Base-by-base conservation (phyloP, 2,329 filamentous ascomycete species). In the Gnomoniopsis smithogilvyi region DNA sequence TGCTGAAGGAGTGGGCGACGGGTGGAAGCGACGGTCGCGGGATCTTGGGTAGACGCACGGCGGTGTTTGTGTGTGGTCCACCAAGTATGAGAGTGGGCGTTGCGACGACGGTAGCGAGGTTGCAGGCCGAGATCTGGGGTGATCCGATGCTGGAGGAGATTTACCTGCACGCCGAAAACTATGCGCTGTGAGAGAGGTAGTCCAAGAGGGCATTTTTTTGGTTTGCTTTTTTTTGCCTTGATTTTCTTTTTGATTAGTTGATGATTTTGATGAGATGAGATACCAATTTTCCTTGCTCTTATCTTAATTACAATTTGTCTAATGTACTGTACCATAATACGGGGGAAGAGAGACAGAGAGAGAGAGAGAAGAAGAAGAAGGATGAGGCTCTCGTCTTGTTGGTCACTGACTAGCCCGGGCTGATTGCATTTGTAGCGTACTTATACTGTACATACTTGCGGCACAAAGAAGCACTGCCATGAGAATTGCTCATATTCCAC, bases 81-180 rank as follows among this genome's bases (percentile, higher is more conserved):
- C 86, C 91, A 1, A 80, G 85, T 59, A 96, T 97, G 92, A 80
- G 94, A 63, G 86, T 93, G 14, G 92, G 92, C 65, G 93, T 97
- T 17, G 88, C 90, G n/a, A 90, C 86, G 65, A 90, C 91, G 0
- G 91, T 96, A 24, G 94, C 94, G 2, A 78, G 83, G 59, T 76
- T 97, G 67, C 94, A 98, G 79, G 84, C 84, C 26, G 85, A 88
- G 72, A 92, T 98, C 52, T 92, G 91, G 89, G 86, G 83, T 6
- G 88, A 92, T 66, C 84, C 87, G 36, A 82, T 83, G 66, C 83
- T 89, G 50, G 93, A 97, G 70, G 94, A 97, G 81, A 90, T 98
- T 56, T 97, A 93, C 72, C 74, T 97, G 72, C 94, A 97, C 77
- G 91, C 93, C 3, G 94, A 98, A 79, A 97, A 97, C 72, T 97